A percentile compares a stretch with the other conserved stretches of the same genome.
Evolutionary conservation across 2,329 filamentous ascomycete species (phyloP).

Genomic region (Calonectria hongkongensis): DNA sequence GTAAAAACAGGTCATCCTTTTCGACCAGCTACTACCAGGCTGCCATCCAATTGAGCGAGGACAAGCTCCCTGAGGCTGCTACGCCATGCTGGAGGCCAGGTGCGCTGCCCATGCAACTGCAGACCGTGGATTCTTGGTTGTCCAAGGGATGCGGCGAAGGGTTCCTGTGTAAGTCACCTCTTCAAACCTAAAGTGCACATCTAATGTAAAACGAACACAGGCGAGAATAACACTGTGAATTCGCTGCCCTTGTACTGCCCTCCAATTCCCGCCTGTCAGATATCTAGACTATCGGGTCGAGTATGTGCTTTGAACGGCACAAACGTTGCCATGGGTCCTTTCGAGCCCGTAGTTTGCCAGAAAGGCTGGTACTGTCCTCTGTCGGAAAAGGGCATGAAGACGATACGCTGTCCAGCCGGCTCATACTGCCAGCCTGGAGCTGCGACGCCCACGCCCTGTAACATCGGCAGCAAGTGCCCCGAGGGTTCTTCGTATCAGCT

Average conservation of each 20-base stretch:
- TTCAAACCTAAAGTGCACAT: background rate
- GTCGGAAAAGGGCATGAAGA: slow-evolving; percentile 59
- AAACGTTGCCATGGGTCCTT: slow-evolving; percentile 66
- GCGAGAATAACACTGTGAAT: slow-evolving; percentile 67
- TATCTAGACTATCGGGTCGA: slow-evolving; percentile 58
- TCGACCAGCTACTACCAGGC: slow-evolving; percentile 64
- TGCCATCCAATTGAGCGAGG: slow-evolving; percentile 46
- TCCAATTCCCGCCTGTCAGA: slow-evolving; percentile 61
- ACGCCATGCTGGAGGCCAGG: slow-evolving; percentile 63
- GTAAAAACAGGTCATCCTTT: slow-evolving; percentile 63
- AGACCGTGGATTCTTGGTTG: slow-evolving; percentile 61
- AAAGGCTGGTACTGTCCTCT: slow-evolving; percentile 69
- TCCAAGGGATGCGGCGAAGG: slow-evolving; percentile 62
- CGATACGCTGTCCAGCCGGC: slow-evolving; percentile 66
- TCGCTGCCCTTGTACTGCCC: slow-evolving; percentile 67
- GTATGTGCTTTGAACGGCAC: slow-evolving; percentile 57
- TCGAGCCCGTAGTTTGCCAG: slow-evolving; percentile 71
- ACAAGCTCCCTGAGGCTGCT: slow-evolving; percentile 60
- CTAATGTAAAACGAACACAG: slow-evolving; percentile 49
- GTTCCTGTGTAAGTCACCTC: slow-evolving; percentile 63
- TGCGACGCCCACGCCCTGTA: slow-evolving; percentile 67
- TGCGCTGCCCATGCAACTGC: slow-evolving; percentile 64
- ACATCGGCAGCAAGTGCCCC: slow-evolving; percentile 66
- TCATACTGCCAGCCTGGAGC: slow-evolving; percentile 72
- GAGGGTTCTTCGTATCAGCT: slow-evolving; percentile 64